These are phyloP conservation scores for Davidsoniella neocaledoniae DNA, from an alignment of 2,329 filamentous ascomycete species.

Conservation along the genomic window DNA sequence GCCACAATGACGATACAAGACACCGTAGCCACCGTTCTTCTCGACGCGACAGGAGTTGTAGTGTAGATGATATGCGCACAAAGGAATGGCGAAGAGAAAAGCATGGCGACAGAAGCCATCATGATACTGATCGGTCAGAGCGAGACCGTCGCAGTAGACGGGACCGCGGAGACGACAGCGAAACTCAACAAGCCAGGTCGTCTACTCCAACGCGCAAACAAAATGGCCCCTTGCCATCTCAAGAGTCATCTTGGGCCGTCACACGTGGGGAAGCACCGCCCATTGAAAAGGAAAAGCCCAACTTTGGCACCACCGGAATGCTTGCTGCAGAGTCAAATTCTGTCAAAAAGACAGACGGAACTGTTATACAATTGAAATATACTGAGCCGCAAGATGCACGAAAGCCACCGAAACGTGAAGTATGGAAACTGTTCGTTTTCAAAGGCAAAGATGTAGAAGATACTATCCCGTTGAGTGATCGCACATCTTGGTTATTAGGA, in stretches of 20 bases:
- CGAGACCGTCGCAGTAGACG: not conserved
- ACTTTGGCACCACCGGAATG: slow-evolving; percentile 63
- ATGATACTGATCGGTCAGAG: not conserved
- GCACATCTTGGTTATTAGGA: slow-evolving; percentile 84
- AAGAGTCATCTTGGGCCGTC: slow-evolving; percentile 41
- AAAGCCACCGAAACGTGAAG: slow-evolving; percentile 52
- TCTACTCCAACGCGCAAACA: too few species aligned
- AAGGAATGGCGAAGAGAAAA: not conserved
- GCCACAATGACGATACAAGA: not conserved
- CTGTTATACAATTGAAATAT: slow-evolving; percentile 74
- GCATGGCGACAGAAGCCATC: not conserved
- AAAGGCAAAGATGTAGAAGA: slow-evolving; percentile 67
- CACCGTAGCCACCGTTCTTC: too few species aligned
- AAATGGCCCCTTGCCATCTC: slow-evolving; percentile 38
- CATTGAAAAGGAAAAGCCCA: slow-evolving; percentile 67
- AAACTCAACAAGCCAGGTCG: not conserved
- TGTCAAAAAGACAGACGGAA: slow-evolving; percentile 53
- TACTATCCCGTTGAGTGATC: slow-evolving; percentile 56
- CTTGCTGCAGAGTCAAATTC: slow-evolving; percentile 79
- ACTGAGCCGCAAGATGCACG: slow-evolving; percentile 88
- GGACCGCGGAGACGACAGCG: not conserved
- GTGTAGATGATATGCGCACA: not conserved
- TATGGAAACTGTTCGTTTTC: slow-evolving; percentile 86
- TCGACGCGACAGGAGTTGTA: not conserved
- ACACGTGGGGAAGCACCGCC: slow-evolving; percentile 28